Conservation (phyloP, 306 rosid species). For the Quercus aquifolioides region DNA sequence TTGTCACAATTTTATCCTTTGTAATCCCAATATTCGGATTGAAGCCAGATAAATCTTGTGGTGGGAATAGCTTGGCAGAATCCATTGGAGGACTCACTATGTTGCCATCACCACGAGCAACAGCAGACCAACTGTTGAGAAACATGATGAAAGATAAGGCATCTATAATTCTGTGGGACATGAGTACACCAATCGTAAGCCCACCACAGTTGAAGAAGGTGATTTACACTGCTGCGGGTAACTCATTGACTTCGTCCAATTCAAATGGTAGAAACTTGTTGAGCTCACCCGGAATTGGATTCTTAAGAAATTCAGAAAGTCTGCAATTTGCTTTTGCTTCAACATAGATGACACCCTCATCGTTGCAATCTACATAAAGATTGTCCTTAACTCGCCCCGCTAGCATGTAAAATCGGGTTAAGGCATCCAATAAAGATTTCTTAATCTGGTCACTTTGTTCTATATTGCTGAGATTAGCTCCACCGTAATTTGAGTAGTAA, state of each 20-base stretch:
- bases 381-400: constrained; percentile 2
- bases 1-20: constrained; percentile 2
- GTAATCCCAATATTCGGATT: neutral
- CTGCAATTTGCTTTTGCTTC: neutral
- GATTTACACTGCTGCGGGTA: constrained; percentile 3
- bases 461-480: neutral
- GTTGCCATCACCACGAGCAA: neutral
- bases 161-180: constrained; percentile 26
- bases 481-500: neutral
- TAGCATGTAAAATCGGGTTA: neutral
- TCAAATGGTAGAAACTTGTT: constrained; percentile 11
- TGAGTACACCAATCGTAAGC: constrained; percentile 9
- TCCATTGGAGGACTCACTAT: neutral
- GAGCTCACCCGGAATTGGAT: neutral
- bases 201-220: constrained; percentile 28
- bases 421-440: neutral
- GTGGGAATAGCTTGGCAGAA: neutral
- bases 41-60: neutral
- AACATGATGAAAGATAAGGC: constrained; percentile 20
- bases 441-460: neutral
- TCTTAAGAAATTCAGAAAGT: neutral
- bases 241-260: neutral
- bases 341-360: neutral
- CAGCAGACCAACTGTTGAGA: constrained; percentile 20
- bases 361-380: neutral